Evolutionary conservation across 2,329 filamentous ascomycete species (phyloP).

Genomic region (Epichloe coenophiala): DNA sequence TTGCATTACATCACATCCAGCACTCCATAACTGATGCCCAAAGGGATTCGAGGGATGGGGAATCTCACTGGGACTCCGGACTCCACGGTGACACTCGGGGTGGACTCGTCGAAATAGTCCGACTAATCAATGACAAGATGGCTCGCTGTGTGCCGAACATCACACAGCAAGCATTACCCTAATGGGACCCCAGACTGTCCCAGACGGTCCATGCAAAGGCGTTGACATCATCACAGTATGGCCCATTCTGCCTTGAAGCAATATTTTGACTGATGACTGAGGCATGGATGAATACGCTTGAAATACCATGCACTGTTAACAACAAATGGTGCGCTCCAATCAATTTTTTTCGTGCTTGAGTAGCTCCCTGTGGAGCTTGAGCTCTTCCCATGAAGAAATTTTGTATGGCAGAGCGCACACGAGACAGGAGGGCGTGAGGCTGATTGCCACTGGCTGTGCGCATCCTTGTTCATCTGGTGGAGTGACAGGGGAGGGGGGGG

Average conservation of each 20-base stretch:
- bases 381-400: not conserved
- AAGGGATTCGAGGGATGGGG: not conserved
- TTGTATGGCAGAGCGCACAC: not conserved
- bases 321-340: not conserved
- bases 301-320: not conserved
- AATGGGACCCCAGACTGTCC: not conserved
- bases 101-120: not conserved
- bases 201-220: not conserved
- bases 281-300: not conserved
- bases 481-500: not conserved
- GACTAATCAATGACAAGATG: not conserved
- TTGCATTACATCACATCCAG: not conserved
- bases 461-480: not conserved
- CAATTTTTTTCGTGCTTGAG: not conserved
- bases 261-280: not conserved
- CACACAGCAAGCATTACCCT: no score
- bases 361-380: not conserved
- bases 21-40: not conserved
- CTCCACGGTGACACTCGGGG: not conserved
- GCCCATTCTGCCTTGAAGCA: not conserved
- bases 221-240: not conserved
- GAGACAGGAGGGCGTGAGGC: conserved; percentile 1
- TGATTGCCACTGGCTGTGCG: conserved; percentile 3
- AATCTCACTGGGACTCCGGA: not conserved
- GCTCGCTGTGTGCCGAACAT: not conserved